Conservation (phyloP, 495 filamentous ascomycete species). For the Cetradonia linearis region DNA sequence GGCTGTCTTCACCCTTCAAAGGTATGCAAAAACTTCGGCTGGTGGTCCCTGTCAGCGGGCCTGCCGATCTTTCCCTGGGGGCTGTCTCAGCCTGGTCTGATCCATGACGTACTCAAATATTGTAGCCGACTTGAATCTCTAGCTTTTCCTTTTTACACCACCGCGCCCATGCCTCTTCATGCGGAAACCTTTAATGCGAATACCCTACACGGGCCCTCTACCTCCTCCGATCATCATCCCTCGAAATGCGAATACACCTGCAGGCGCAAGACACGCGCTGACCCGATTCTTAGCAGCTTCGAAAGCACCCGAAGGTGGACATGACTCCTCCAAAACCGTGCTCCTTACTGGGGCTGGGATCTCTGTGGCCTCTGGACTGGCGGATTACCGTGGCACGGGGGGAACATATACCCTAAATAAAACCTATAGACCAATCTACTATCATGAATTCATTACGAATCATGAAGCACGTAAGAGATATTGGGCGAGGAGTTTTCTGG, state of each 20-base stretch:
- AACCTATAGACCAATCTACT: conserved; percentile 85
- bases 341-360: conserved; percentile 87
- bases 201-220: conserved; percentile 80
- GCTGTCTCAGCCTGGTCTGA: neutral
- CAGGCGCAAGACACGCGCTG: conserved; percentile 69
- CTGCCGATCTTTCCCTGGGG: conserved; percentile 5
- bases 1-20: neutral
- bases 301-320: conserved; percentile 31
- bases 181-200: conserved; percentile 66
- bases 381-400: conserved; percentile 82
- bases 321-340: conserved; percentile 48
- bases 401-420: conserved; percentile 90
- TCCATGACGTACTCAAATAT: conserved; percentile 10
- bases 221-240: conserved; percentile 72
- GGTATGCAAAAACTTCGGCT: neutral
- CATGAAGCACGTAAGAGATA: conserved; percentile 90
- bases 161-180: conserved; percentile 31
- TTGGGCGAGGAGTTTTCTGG: conserved; percentile 90
- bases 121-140: neutral
- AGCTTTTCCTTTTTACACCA: neutral
- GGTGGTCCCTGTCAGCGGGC: too few species aligned
- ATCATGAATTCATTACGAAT: conserved; percentile 67
- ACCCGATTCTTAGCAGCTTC: conserved; percentile 58
- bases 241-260: conserved; percentile 50
- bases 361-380: conserved; percentile 83